phyloP scores from a whole-genome alignment of 2,329 filamentous ascomycete genomes.

The Microsporum ferrugineum region DNA sequence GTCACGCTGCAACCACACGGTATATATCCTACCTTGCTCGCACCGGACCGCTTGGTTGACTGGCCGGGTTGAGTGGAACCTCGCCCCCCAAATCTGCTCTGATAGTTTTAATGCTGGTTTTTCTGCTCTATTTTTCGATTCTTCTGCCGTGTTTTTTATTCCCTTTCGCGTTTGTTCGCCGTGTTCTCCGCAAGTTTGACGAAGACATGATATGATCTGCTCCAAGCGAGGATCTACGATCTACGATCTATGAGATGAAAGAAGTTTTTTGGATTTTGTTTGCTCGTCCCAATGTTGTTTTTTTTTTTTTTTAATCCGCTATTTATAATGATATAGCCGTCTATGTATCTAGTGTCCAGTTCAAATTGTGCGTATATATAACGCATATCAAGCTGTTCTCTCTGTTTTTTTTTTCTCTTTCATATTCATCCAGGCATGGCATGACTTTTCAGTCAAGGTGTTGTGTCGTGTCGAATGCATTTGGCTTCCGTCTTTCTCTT shows the following conservation, averaged over 20 bases:
- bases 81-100: not conserved
- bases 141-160: not conserved
- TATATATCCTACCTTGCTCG: no score
- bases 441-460: not conserved
- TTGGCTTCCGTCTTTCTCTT: not conserved
- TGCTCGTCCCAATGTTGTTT: no score
- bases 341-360: not conserved
- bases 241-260: not conserved
- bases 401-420: no score
- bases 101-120: not conserved
- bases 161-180: not conserved
- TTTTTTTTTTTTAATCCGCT: no score
- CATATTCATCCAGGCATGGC: not conserved
- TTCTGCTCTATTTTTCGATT: not conserved
- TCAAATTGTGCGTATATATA: no score
- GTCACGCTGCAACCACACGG: not conserved
- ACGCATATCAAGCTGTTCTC: no score
- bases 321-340: not conserved
- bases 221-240: not conserved
- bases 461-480: not conserved
- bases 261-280: not conserved
- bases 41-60: not conserved
- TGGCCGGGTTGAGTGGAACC: not conserved
- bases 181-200: not conserved
- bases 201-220: not conserved